A percentile compares a stretch with the other conserved stretches of the same genome.
Evolutionary conservation across 805 yeast species (phyloP).

Genomic region (Pichia cephalocereana): DNA sequence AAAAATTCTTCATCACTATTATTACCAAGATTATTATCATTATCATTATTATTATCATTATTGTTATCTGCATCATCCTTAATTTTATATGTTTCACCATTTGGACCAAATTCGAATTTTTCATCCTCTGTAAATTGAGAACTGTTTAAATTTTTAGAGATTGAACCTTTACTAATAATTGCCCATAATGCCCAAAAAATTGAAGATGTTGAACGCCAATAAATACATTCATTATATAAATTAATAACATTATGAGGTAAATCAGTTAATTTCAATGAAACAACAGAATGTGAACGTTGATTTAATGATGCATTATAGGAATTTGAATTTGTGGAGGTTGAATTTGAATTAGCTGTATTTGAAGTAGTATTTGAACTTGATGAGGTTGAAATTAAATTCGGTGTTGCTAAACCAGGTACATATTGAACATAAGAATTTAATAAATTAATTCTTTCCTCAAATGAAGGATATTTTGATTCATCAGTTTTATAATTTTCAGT

Average conservation of each 20-base stretch:
- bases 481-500: constrained; percentile 44
- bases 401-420: constrained; percentile 27
- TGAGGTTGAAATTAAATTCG: constrained; percentile 15
- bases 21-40: constrained; percentile 21
- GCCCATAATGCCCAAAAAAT: constrained; percentile 92
- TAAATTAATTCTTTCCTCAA: constrained; percentile 60
- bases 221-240: constrained; percentile 53
- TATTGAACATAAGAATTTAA: constrained; percentile 72
- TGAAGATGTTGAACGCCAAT: constrained; percentile 77
- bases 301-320: constrained; percentile 4
- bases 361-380: neutral
- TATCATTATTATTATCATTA: constrained; percentile 18
- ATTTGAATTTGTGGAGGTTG: constrained; percentile 12
- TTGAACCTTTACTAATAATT: constrained; percentile 36
- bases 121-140: neutral
- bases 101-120: constrained; percentile 42
- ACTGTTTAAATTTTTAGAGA: neutral
- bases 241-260: constrained; percentile 31
- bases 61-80: constrained; percentile 21
- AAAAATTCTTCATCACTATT: constrained; percentile 18
- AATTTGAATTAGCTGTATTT: constrained; percentile 13
- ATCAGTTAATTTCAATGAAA: constrained; percentile 29
- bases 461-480: constrained; percentile 52
- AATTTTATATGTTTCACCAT: constrained; percentile 39
- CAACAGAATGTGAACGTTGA: constrained; percentile 14